Conservation (phyloP, 148 eudicot species). For the Simmondsia chinensis region DNA sequence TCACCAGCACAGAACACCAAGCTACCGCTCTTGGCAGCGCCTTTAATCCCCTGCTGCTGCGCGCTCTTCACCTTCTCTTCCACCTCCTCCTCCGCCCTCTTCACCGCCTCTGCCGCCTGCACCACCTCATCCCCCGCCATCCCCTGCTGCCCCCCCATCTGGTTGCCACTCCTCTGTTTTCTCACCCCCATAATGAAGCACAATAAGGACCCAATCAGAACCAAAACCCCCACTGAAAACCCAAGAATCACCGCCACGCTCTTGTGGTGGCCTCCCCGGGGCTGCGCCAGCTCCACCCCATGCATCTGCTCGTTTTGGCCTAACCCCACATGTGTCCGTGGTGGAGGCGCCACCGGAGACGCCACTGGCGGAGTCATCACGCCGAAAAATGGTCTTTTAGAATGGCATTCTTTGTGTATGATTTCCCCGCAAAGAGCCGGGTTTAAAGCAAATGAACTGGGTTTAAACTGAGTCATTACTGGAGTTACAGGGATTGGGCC, state of each 20-base stretch:
- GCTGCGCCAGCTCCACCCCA: slow-evolving; percentile 8
- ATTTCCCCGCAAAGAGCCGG: slow-evolving; percentile 40
- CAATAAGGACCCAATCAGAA: slow-evolving; percentile 11
- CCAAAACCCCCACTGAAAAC: slow-evolving; percentile 13
- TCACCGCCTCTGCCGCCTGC: slow-evolving; percentile 30
- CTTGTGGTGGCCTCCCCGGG: slow-evolving; percentile 3
- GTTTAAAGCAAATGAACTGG: slow-evolving; percentile 16
- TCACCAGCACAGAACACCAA: slow-evolving; percentile 54
- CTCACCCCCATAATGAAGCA: slow-evolving; percentile 28
- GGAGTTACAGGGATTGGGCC: slow-evolving; percentile 42
- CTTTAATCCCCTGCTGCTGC: slow-evolving; percentile 14
- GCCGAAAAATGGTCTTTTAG: slow-evolving; percentile 21
- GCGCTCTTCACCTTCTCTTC: slow-evolving; percentile 51
- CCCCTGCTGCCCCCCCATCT: neutral
- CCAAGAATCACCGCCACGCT: slow-evolving; percentile 16
- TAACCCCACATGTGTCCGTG: neutral
- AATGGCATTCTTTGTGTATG: slow-evolving; percentile 24
- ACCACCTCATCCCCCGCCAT: slow-evolving; percentile 16
- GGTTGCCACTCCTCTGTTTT: slow-evolving; percentile 8
- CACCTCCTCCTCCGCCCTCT: slow-evolving; percentile 42
- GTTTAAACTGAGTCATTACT: slow-evolving; percentile 13
- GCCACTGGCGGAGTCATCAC: slow-evolving; percentile 4
- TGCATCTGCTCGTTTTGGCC: slow-evolving; percentile 8
- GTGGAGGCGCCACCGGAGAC: slow-evolving; percentile 2
- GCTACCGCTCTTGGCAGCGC: slow-evolving; percentile 25